Conservation (phyloP, 371 early-diverging fungal species). For the Fennellomyces sp. region DNA sequence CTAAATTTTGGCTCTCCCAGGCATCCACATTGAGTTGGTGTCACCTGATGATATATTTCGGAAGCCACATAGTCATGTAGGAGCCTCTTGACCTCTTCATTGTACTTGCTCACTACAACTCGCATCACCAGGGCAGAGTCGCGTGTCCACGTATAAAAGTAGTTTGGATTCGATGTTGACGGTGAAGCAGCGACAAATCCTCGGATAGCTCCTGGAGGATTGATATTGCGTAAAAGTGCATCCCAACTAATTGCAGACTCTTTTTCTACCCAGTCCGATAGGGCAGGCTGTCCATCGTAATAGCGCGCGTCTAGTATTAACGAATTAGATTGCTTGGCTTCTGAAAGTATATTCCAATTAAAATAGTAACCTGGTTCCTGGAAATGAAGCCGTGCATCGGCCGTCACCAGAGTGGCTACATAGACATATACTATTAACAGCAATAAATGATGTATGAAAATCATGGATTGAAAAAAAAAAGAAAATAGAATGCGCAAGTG, state of each 20-base stretch:
- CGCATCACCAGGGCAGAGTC: conserved; percentile 69
- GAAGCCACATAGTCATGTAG: conserved; percentile 41
- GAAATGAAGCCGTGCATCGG: background rate
- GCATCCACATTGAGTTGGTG: conserved; percentile 35
- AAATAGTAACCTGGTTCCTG: conserved; percentile 7
- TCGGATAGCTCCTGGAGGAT: conserved; percentile 31
- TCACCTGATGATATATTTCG: conserved; percentile 29
- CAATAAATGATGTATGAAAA: background rate
- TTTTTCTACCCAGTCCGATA: conserved; percentile 20
- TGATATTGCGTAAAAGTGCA: conserved; percentile 31
- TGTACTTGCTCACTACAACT: conserved; percentile 34
- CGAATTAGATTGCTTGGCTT: no score
- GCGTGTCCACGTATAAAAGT: conserved; percentile 81
- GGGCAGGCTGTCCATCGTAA: background rate
- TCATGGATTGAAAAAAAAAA: background rate
- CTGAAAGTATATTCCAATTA: no score
- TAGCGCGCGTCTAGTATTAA: no score
- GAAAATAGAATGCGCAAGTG: background rate
- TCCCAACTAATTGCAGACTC: conserved; percentile 27
- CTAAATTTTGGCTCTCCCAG: conserved; percentile 83
- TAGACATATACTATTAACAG: background rate
- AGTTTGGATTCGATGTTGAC: conserved; percentile 61
- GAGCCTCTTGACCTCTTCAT: conserved; percentile 20
- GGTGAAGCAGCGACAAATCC: conserved; percentile 48
- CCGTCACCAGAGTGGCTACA: background rate